phyloP scores from a whole-genome alignment of 2,329 filamentous ascomycete genomes.

The Mollisia scopiformis region DNA sequence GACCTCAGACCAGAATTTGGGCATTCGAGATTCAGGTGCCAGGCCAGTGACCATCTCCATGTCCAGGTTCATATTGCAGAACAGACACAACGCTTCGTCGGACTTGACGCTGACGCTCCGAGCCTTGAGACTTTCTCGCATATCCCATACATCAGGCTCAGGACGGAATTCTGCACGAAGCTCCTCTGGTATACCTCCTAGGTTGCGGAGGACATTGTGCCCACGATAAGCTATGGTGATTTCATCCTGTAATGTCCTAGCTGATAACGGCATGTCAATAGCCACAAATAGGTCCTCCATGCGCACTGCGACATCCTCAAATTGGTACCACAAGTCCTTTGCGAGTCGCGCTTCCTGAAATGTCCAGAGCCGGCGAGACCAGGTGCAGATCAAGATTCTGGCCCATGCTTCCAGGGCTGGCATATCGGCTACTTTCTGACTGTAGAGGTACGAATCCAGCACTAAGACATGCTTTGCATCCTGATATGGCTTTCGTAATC shows the following conservation, averaged over 20 bases:
- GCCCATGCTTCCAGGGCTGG: neutral
- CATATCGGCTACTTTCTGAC: neutral
- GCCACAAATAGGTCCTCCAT: neutral
- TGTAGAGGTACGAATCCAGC: neutral
- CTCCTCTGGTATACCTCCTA: neutral
- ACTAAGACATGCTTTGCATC: neutral
- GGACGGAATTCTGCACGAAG: neutral
- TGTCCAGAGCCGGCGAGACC: neutral
- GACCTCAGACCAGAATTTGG: neutral
- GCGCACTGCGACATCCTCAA: neutral
- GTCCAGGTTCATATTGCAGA: neutral
- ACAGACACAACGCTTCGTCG: neutral
- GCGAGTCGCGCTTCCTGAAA: neutral
- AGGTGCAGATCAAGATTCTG: neutral
- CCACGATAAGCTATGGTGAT: neutral
- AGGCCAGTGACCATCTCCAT: neutral
- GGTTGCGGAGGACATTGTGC: neutral
- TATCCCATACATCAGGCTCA: neutral
- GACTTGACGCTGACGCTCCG: neutral
- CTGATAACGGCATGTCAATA: neutral
- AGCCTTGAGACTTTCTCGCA: neutral
- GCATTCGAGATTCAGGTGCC: neutral
- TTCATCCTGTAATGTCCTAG: neutral
- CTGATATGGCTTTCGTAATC: neutral
- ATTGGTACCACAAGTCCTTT: neutral